Evolutionary conservation across 164 flowering plant species (phyloP).

Genomic region (Umbellularia californica): DNA sequence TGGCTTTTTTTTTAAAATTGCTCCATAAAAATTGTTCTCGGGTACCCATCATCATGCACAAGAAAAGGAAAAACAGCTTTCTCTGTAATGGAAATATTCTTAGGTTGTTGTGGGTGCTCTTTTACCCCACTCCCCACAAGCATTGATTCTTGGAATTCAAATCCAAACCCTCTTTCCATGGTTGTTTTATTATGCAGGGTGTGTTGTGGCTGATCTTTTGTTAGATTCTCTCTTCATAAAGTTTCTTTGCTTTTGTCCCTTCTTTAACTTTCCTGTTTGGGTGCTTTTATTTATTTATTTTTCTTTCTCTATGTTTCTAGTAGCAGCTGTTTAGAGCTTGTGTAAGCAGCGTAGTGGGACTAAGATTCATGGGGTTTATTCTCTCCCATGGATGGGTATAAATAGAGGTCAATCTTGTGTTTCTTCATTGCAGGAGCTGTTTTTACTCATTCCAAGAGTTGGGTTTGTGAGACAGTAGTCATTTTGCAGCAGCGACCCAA

Average conservation of each 20-base stretch:
- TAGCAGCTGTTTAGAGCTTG: slow-evolving; percentile 43
- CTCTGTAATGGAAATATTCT: slow-evolving; percentile 60
- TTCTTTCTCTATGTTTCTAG: slow-evolving; percentile 30
- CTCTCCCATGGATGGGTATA: slow-evolving; percentile 48
- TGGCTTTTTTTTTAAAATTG: not conserved
- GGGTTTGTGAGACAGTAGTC: slow-evolving; percentile 5
- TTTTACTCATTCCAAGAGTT: slow-evolving; percentile 23
- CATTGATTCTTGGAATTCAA: slow-evolving; percentile 24
- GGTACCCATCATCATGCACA: not conserved
- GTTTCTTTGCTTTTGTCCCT: slow-evolving; percentile 49
- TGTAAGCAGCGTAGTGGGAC: slow-evolving; percentile 28
- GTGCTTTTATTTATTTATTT: slow-evolving; percentile 57
- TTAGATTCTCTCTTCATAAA: slow-evolving; percentile 38
- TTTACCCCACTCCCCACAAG: slow-evolving; percentile 17
- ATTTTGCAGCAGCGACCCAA: not conserved
- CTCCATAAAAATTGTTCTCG: not conserved
- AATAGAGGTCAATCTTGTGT: slow-evolving; percentile 42
- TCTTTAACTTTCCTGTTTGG: slow-evolving; percentile 40
- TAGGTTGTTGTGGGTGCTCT: slow-evolving; percentile 23
- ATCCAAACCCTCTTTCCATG: not conserved
- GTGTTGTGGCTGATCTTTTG: slow-evolving; percentile 34
- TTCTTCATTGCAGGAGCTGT: slow-evolving; percentile 45
- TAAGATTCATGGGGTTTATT: slow-evolving; percentile 43
- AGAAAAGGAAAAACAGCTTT: slow-evolving; percentile 10
- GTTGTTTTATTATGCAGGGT: slow-evolving; percentile 32